These are phyloP conservation scores for Trichosporon coremiiforme DNA, from an alignment of 1,284 basidiomycete genomes.

Conservation along the genomic window DNA sequence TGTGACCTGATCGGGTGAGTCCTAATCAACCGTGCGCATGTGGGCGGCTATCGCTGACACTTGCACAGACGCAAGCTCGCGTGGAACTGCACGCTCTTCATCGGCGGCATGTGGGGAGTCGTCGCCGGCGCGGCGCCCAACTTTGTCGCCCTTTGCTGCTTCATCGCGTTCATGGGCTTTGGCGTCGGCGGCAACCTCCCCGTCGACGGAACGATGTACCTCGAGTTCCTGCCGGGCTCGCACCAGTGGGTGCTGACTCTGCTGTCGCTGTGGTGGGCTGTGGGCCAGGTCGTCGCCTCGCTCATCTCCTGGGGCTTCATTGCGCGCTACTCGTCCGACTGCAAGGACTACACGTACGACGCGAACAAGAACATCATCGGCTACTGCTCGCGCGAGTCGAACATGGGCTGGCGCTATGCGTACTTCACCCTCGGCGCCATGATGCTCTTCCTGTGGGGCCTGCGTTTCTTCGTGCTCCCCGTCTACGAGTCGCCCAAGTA, in stretches of 20 bases:
- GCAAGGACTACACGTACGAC: constrained; percentile 10
- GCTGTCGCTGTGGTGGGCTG: constrained; percentile 68
- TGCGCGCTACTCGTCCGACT: constrained; percentile 30
- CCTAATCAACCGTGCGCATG: not conserved
- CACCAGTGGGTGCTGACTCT: constrained; percentile 68
- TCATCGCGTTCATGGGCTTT: constrained; percentile 60
- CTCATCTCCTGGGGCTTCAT: constrained; percentile 57
- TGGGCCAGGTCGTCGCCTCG: constrained; percentile 61
- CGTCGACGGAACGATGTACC: constrained; percentile 64
- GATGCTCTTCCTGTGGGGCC: constrained; percentile 56
- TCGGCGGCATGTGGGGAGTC: constrained; percentile 65
- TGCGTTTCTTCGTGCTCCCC: constrained; percentile 52
- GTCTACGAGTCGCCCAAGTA: constrained; percentile 67
- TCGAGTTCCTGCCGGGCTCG: constrained; percentile 63
- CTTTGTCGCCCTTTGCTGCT: constrained; percentile 56
- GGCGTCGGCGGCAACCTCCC: constrained; percentile 65
- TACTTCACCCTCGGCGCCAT: constrained; percentile 61
- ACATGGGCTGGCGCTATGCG: constrained; percentile 68
- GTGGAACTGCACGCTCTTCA: constrained; percentile 65
- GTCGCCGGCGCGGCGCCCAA: constrained; percentile 63
- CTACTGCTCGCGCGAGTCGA: constrained; percentile 59
- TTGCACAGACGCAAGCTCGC: constrained; percentile 60
- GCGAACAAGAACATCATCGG: constrained; percentile 37
- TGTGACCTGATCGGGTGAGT: constrained; percentile 55
- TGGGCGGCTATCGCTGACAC: constrained; percentile 5